A percentile compares a stretch with the other conserved stretches of the same genome.
Conservation (phyloP, 345 rosid genomes). For the Odontarrhena argentea region DNA sequence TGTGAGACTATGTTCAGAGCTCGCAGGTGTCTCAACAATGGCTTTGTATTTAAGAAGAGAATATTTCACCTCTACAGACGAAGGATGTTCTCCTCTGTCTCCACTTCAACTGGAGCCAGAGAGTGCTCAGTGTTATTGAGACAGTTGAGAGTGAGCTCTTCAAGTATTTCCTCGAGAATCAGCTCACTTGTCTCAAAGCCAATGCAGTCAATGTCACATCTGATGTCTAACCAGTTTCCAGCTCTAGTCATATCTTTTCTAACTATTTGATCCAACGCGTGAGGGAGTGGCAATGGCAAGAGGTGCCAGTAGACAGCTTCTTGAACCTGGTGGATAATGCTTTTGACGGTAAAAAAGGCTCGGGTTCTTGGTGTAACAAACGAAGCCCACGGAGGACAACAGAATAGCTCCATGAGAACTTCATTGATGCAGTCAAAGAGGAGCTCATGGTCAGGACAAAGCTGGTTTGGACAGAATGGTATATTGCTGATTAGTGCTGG, state of each 20-base stretch:
- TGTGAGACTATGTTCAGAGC: slow-evolving; percentile 24
- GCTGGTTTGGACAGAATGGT: slow-evolving; percentile 59
- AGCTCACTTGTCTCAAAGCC: slow-evolving; percentile 57
- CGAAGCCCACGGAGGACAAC: slow-evolving; percentile 58
- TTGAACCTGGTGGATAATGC: slow-evolving; percentile 59
- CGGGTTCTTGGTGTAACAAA: slow-evolving; percentile 54
- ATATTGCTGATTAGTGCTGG: slow-evolving; percentile 56
- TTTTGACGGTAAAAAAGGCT: slow-evolving; percentile 55
- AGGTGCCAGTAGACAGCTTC: slow-evolving; percentile 72
- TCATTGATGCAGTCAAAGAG: slow-evolving; percentile 82
- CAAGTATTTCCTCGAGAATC: slow-evolving; percentile 67
- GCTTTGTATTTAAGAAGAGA: slow-evolving; percentile 23
- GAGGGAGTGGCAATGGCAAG: slow-evolving; percentile 66
- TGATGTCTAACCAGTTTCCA: slow-evolving; percentile 83
- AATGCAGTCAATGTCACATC: slow-evolving; percentile 52
- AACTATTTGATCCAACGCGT: slow-evolving; percentile 74
- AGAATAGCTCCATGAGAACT: slow-evolving; percentile 69
- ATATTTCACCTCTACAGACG: slow-evolving; percentile 23
- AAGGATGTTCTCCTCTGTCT: slow-evolving; percentile 40
- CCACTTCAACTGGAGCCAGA: slow-evolving; percentile 35
- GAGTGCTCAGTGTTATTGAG: slow-evolving; percentile 27
- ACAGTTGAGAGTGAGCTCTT: slow-evolving; percentile 51
- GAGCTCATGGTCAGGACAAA: slow-evolving; percentile 61
- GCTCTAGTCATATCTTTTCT: slow-evolving; percentile 71
- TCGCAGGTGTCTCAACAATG: slow-evolving; percentile 25